Percentiles rank a stretch among this genome's conserved stretches.
Evolutionary conservation across 164 flowering plant species (phyloP).

Genomic region (Amborella trichopoda): DNA sequence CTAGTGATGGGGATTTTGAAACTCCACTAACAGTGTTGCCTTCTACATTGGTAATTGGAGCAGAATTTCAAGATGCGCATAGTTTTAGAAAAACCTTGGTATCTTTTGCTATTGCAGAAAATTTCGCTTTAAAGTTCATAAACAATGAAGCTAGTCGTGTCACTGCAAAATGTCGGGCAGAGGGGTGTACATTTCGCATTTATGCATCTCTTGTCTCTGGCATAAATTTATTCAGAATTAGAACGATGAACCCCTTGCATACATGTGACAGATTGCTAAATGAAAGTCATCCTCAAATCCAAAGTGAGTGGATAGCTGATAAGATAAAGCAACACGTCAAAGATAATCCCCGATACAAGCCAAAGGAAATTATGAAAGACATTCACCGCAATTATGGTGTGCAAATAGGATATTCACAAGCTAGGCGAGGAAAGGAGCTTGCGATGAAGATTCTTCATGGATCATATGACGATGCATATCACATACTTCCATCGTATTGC

Average conservation of each 20-base stretch:
- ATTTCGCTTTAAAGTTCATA: slow-evolving; percentile 88
- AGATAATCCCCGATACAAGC: slow-evolving; percentile 90
- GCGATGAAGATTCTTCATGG: slow-evolving; percentile 94
- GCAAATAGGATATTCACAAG: slow-evolving; percentile 94
- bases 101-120: slow-evolving; percentile 81
- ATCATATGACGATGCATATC: slow-evolving; percentile 49
- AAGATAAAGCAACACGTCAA: slow-evolving; percentile 79
- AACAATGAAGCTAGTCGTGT: slow-evolving; percentile 92
- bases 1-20: no score
- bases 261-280: slow-evolving; percentile 92
- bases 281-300: slow-evolving; percentile 93
- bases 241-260: slow-evolving; percentile 80
- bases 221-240: slow-evolving; percentile 69
- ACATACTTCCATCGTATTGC: slow-evolving; percentile 46
- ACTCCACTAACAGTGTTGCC: no score
- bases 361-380: slow-evolving; percentile 86
- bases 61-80: slow-evolving; percentile 77
- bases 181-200: slow-evolving; percentile 97
- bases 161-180: slow-evolving; percentile 90
- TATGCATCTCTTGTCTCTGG: slow-evolving; percentile 92
- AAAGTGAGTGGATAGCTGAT: slow-evolving; percentile 97
- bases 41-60: slow-evolving; percentile 61
- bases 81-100: slow-evolving; percentile 62
- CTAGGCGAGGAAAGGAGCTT: slow-evolving; percentile 97
- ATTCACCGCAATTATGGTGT: slow-evolving; percentile 90